Evolutionary conservation across 495 filamentous ascomycete species (phyloP).

Genomic region (Stereocaulon alpinum): DNA sequence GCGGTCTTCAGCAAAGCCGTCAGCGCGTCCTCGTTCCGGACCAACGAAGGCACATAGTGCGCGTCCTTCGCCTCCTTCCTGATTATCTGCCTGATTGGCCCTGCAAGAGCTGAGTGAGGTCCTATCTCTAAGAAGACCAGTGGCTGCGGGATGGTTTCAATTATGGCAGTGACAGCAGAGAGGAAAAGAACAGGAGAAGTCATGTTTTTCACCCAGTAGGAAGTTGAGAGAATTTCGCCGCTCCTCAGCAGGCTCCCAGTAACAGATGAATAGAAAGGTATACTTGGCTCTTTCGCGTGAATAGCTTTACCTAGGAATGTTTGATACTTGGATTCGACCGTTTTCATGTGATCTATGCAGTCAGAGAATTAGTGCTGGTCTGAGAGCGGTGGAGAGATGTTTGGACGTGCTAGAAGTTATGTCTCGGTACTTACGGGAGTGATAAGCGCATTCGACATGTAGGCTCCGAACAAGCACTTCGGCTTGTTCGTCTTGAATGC

Average conservation of each 20-base stretch:
- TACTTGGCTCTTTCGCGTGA: slow-evolving; percentile 1
- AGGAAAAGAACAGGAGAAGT: slow-evolving; percentile 31
- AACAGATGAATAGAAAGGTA: slow-evolving; percentile 7
- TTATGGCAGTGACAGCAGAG: slow-evolving; percentile 14
- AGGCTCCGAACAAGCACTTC: slow-evolving; percentile 9
- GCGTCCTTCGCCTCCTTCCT: not conserved
- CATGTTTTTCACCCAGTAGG: slow-evolving; percentile 35
- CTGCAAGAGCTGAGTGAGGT: slow-evolving; percentile 48
- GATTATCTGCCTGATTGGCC: slow-evolving; percentile 46
- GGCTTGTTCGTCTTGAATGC: not conserved
- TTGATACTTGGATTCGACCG: not conserved
- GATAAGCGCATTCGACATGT: slow-evolving; percentile 5
- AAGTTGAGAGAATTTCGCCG: slow-evolving; percentile 3
- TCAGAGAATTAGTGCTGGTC: not conserved
- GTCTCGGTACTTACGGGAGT: slow-evolving; percentile 1
- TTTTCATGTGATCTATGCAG: slow-evolving; percentile 1
- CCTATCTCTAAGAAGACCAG: slow-evolving; percentile 43
- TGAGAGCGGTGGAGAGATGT: not conserved
- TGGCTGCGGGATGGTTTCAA: not conserved
- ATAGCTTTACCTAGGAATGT: slow-evolving; percentile 5
- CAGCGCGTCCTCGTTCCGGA: slow-evolving; percentile 2
- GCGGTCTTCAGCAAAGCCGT: slow-evolving; percentile 7
- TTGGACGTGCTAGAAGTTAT: not conserved
- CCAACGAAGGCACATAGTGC: not conserved
- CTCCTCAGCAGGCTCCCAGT: slow-evolving; percentile 1